Conservation (phyloP, 306 rosid genomes). For the Mimosa pudica region DNA sequence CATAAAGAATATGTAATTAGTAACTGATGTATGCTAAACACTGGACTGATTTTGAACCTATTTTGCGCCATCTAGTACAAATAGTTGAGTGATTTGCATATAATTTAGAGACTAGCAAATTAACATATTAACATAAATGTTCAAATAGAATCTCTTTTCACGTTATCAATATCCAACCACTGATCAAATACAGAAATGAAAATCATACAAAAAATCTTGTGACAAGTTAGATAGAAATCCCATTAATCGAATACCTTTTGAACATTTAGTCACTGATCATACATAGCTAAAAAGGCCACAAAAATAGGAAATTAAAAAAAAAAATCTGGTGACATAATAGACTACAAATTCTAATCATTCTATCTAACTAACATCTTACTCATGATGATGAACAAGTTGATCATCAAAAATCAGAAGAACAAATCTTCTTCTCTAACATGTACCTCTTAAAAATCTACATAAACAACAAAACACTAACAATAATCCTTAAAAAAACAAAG, state of each 20-base stretch:
- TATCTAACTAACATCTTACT: constrained; percentile 6
- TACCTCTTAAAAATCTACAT: constrained; percentile 25
- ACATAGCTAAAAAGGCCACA: not conserved
- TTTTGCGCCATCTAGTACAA: not conserved
- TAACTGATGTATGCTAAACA: not conserved
- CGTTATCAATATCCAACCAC: not conserved
- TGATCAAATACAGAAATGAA: not conserved
- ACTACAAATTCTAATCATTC: constrained; percentile 25
- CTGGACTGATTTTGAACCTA: not conserved
- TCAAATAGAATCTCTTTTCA: not conserved
- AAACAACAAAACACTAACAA: constrained; percentile 5
- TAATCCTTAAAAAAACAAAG: not conserved
- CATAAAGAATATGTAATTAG: not conserved
- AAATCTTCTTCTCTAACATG: constrained; percentile 22
- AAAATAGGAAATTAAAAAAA: not conserved
- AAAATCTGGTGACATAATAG: not conserved
- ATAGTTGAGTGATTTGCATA: not conserved
- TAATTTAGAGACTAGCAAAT: not conserved
- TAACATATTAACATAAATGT: not conserved
- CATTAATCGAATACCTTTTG: too few relatives aligned
- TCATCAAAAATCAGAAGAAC: constrained; percentile 28
- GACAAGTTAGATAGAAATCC: too few relatives aligned
- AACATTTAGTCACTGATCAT: too few relatives aligned
- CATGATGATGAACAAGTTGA: constrained; percentile 25
- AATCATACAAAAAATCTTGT: too few relatives aligned